Evolutionary conservation across 2,329 filamentous ascomycete species (phyloP).

Genomic region (Chrysoporthe deuterocubensis): DNA sequence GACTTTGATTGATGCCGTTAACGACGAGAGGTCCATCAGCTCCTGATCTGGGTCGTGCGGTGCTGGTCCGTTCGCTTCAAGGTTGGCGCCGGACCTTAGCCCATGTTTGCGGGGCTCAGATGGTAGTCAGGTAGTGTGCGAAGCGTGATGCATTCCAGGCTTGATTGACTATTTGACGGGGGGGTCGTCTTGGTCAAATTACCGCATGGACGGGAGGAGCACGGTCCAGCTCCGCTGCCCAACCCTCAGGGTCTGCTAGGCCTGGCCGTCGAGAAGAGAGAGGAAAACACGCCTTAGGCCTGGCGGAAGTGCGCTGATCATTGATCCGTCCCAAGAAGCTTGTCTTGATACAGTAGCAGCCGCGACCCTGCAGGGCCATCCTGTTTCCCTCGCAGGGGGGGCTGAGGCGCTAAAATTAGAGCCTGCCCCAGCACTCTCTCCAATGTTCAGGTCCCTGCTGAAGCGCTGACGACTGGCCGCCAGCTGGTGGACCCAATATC

Average conservation of each 20-base stretch:
- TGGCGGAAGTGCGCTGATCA: not conserved
- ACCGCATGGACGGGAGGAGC: not conserved
- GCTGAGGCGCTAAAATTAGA: slow-evolving; percentile 11
- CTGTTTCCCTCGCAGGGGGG: not conserved
- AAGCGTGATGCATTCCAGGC: slow-evolving; percentile 9
- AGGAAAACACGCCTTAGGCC: not conserved
- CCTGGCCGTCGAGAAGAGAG: not conserved
- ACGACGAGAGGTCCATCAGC: slow-evolving; percentile 6
- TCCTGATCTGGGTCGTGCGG: slow-evolving; percentile 7
- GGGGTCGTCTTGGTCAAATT: slow-evolving; percentile 6
- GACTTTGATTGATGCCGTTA: not conserved
- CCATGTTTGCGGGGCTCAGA: slow-evolving; percentile 22
- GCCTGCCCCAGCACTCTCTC: not conserved
- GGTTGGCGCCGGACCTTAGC: slow-evolving; percentile 1
- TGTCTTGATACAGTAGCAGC: not conserved
- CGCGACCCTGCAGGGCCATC: not conserved
- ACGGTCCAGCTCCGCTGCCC: not conserved
- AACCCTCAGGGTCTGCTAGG: not conserved
- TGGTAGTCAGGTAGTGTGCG: not conserved
- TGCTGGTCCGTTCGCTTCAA: slow-evolving; percentile 10
- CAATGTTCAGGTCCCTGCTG: not conserved
- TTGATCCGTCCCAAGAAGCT: not conserved
- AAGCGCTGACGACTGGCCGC: slow-evolving; percentile 8
- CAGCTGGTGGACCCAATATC: slow-evolving; percentile 6
- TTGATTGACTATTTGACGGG: not conserved